Evolutionary conservation across 2,329 filamentous ascomycete species (phyloP).

Genomic region (Paramyrothecium sp.): DNA sequence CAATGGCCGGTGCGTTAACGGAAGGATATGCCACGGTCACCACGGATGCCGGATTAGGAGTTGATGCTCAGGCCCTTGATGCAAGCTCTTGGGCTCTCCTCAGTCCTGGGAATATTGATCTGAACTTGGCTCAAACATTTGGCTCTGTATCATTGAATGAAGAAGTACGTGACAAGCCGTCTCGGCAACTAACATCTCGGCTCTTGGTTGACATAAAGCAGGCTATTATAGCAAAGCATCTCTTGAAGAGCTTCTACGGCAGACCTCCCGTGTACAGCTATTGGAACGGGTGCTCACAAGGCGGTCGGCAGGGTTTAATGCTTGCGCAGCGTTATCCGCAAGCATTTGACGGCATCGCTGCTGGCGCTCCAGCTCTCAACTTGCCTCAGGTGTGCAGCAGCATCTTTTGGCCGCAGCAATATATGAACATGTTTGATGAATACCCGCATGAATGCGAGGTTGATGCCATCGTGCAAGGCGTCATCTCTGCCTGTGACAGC

Average conservation of each 20-base stretch:
- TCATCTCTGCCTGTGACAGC: constrained; percentile 41
- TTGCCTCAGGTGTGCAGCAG: constrained; percentile 12
- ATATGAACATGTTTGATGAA: not conserved
- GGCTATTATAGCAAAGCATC: constrained; percentile 44
- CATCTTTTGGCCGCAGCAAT: not conserved
- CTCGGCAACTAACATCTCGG: too few species aligned
- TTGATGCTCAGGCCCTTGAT: not conserved
- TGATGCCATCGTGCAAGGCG: constrained; percentile 16
- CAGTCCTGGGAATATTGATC: constrained; percentile 7
- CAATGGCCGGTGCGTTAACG: not conserved
- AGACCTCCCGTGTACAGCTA: constrained; percentile 41
- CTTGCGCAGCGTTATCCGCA: constrained; percentile 48
- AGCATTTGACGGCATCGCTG: constrained; percentile 52
- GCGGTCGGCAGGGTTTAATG: constrained; percentile 51
- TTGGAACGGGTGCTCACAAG: too few species aligned
- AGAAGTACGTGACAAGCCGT: too few species aligned
- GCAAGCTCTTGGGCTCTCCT: constrained; percentile 7
- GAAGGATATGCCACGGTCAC: constrained; percentile 12
- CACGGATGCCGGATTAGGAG: constrained; percentile 19
- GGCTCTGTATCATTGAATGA: constrained; percentile 36
- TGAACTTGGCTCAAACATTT: constrained; percentile 27
- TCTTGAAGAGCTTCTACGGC: constrained; percentile 47
- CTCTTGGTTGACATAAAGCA: constrained; percentile 19
- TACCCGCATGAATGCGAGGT: constrained; percentile 20
- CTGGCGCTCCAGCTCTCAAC: constrained; percentile 34